Conservation (phyloP, 768 basidiomycete species). For the Rickenella mellea region DNA sequence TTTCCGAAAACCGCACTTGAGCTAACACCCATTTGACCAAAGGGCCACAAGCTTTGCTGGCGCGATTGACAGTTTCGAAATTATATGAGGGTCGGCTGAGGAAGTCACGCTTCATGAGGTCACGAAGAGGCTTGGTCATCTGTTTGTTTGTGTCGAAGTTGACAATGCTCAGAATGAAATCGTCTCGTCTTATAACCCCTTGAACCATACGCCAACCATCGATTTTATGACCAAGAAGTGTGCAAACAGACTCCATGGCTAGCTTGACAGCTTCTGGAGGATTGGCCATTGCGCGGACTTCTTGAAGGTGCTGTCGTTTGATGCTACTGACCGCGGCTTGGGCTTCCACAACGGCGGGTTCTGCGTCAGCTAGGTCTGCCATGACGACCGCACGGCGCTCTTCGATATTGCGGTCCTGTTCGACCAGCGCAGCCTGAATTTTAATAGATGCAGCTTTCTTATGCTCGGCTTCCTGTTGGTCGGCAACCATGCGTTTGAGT, state of each 20-base stretch:
- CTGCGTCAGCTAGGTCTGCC: slow-evolving; percentile 93
- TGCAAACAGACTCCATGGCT: slow-evolving; percentile 98
- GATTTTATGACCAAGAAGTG: slow-evolving; percentile 90
- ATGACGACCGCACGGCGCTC: slow-evolving; percentile 84
- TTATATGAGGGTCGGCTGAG: slow-evolving; percentile 85
- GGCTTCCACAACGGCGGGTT: slow-evolving; percentile 93
- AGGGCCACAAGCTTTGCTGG: slow-evolving; percentile 94
- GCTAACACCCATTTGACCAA: slow-evolving; percentile 98
- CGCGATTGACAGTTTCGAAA: slow-evolving; percentile 90
- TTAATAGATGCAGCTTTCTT: slow-evolving; percentile 95
- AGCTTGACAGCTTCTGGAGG: slow-evolving; percentile 96
- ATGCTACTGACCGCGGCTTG: slow-evolving; percentile 96
- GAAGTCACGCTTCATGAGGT: slow-evolving; percentile 89
- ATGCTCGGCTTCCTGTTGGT: slow-evolving; percentile 98
- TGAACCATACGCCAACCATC: slow-evolving; percentile 96
- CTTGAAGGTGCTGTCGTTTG: slow-evolving; percentile 89
- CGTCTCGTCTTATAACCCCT: slow-evolving; percentile 89
- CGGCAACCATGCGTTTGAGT: slow-evolving; percentile 93
- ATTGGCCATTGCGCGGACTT: slow-evolving; percentile 97
- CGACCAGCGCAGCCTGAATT: slow-evolving; percentile 87
- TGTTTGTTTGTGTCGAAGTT: slow-evolving; percentile 87
- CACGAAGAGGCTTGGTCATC: slow-evolving; percentile 85
- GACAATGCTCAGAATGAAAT: slow-evolving; percentile 93
- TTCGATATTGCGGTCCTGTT: slow-evolving; percentile 84
- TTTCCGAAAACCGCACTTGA: slow-evolving; percentile 94